These are phyloP conservation scores for Leccinum uliginosum DNA, from an alignment of 768 basidiomycete species.

Conservation along the genomic window DNA sequence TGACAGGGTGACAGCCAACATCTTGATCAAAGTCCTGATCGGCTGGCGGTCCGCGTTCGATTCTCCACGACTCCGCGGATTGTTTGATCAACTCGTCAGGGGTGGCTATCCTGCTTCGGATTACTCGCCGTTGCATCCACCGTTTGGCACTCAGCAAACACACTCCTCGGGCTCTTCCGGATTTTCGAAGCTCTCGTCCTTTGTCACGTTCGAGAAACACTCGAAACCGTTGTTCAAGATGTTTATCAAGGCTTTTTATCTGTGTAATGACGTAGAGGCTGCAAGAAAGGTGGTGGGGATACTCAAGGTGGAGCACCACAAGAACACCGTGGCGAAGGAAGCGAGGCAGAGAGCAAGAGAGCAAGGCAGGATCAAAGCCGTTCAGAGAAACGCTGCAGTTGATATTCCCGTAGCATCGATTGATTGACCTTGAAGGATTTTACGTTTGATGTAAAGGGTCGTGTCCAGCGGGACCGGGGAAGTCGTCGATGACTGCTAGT, in stretches of 20 bases:
- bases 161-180: constrained; percentile 14
- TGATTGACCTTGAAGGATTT: constrained; percentile 4
- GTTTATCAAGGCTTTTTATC: constrained; percentile 64
- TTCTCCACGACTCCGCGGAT: constrained; percentile 37
- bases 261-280: constrained; percentile 48
- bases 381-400: not conserved
- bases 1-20: constrained; percentile 69
- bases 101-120: constrained; percentile 50
- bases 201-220: constrained; percentile 54
- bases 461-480: not conserved
- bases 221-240: constrained; percentile 67
- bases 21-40: constrained; percentile 59
- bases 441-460: not conserved
- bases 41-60: constrained; percentile 45
- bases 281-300: constrained; percentile 53
- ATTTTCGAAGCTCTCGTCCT: constrained; percentile 37
- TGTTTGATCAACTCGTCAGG: constrained; percentile 65
- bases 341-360: constrained; percentile 17
- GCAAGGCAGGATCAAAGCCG: constrained; percentile 17
- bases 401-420: constrained; percentile 2
- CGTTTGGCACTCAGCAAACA: constrained; percentile 39
- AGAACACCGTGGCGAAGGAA: constrained; percentile 8
- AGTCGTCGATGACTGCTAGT: not conserved
- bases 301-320: constrained; percentile 39
- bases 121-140: constrained; percentile 32